Conservation (phyloP, 805 yeast species). For the Nakazawaea molendinolei region DNA sequence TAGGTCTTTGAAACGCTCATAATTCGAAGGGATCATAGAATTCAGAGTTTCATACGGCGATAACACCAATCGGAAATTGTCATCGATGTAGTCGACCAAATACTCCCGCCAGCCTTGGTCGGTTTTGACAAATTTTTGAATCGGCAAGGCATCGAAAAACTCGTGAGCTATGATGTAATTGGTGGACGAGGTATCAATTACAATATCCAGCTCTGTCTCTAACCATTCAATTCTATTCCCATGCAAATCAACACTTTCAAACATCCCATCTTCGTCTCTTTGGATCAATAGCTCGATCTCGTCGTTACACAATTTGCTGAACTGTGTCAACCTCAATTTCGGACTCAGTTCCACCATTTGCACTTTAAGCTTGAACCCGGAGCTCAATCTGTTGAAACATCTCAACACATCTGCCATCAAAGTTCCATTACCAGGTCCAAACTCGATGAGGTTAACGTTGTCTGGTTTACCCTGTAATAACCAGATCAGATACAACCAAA, state of each 20-base stretch:
- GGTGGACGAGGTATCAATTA: slow-evolving; percentile 23
- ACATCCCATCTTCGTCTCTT: slow-evolving; percentile 26
- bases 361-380: slow-evolving; percentile 24
- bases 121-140: slow-evolving; percentile 58
- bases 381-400: slow-evolving; percentile 34
- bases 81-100: slow-evolving; percentile 50
- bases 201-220: slow-evolving; percentile 47
- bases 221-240: slow-evolving; percentile 52
- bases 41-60: slow-evolving; percentile 58
- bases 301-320: slow-evolving; percentile 37
- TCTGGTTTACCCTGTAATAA: slow-evolving; percentile 44
- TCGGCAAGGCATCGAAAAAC: slow-evolving; percentile 82
- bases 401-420: slow-evolving; percentile 58
- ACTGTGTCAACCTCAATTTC: slow-evolving; percentile 53
- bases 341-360: slow-evolving; percentile 69
- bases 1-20: slow-evolving; percentile 43
- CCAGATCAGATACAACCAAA: slow-evolving; percentile 63
- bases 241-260: slow-evolving; percentile 38
- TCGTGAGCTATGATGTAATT: slow-evolving; percentile 78
- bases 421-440: slow-evolving; percentile 86
- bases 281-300: slow-evolving; percentile 10
- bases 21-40: slow-evolving; percentile 46
- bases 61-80: slow-evolving; percentile 45
- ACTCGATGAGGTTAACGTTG: slow-evolving; percentile 55
- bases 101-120: slow-evolving; percentile 75